Conservation (phyloP, 495 filamentous ascomycete species). For the Podospora anserina region DNA sequence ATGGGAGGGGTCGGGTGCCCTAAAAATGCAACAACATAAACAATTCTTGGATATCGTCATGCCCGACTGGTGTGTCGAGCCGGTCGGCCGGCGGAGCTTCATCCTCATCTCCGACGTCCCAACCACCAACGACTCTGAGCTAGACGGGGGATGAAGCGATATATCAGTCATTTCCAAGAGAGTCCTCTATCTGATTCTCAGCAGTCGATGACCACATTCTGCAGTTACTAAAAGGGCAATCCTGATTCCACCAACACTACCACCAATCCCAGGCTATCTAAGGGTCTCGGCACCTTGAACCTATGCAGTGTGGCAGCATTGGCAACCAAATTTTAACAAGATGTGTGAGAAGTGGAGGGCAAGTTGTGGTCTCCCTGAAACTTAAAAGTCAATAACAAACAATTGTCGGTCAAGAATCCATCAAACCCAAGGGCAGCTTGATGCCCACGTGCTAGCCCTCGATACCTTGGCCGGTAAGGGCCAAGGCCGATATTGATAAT, state of each 20-base stretch:
- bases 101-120: neutral
- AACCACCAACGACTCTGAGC: neutral
- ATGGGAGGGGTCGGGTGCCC: neutral
- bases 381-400: neutral
- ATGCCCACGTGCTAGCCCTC: neutral
- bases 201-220: slow-evolving; percentile 2
- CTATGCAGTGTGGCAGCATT: neutral
- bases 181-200: neutral
- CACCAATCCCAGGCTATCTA: neutral
- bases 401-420: neutral
- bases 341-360: neutral
- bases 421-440: neutral
- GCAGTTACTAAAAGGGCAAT: neutral
- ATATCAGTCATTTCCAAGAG: neutral
- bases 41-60: neutral
- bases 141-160: neutral
- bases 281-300: neutral
- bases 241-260: neutral
- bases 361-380: neutral
- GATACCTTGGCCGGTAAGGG: neutral
- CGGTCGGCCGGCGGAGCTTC: neutral
- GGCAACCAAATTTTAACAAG: slow-evolving; percentile 7
- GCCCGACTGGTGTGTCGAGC: slow-evolving; percentile 1
- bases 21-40: neutral
- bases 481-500: neutral